Evolutionary conservation across 345 rosid genomes (phyloP), one percentile per base, ranked within the genome.

Genomic region (Kernera saxatilis): DNA sequence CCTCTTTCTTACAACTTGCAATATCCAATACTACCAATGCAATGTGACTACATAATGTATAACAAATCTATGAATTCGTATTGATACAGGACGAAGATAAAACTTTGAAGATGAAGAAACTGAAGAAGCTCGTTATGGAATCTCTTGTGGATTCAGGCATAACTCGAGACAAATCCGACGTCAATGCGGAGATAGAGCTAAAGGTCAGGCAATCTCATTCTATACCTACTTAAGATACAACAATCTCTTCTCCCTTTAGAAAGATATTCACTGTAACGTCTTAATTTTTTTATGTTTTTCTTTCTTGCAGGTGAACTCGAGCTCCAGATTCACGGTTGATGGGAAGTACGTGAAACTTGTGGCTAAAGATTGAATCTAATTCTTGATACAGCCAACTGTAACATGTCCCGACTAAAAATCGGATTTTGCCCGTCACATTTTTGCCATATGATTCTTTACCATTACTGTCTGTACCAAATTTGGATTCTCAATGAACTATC

Each of bases 61-160:
- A 52, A 66, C 69, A 59, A 3, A 9, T 48, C 0, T 37, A 21
- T 56, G 60, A 19, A 26, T 43, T 52, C 7, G 23, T 54, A 45
- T 46, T 74, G 78, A 48, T 37, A 64, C 82, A 88, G 93, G 82
- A 75, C 63, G 81, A 87, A 12, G 87, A 78, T 51, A 82, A 87
- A 78, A 77, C 74, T 69, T 53, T 92, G 81, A 92, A 84, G 86
- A 78, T 84, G 84, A 87, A 75, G 78, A 90, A 88, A 75, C 72
- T 92, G 79, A 82, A 77, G 79, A 92, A 80, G 66, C 77, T 67
- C 15, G 84, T 87, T n/a, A 52, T 84, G 21, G 69, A 83, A 57
- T 81, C 87, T 49, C 71, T 86, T 17, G 76, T 68, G 71, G 90
- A 87, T 53, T 82, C 84, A 7, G 87, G 88, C 17, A 8, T 69